Evolutionary conservation across 371 early-diverging fungal species (phyloP), one percentile per base, ranked within the genome.

Genomic region (Mycotypha africana): DNA sequence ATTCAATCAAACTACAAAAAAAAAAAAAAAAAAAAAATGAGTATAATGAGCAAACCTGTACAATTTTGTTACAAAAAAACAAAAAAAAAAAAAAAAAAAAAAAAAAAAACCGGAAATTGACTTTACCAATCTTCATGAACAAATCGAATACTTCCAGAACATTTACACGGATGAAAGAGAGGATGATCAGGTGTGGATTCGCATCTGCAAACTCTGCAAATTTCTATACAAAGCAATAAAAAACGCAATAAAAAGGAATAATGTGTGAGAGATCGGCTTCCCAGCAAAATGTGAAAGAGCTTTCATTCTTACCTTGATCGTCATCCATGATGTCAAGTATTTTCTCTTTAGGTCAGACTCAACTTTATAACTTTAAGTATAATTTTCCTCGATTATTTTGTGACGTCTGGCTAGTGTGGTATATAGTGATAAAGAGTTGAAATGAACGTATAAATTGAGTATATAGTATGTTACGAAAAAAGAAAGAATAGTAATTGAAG

Each of bases 141-240:
- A 67, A 70, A 84, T 49, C 71, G 71, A 67, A 88, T 88, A 51
- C 80, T 79, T 10, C 89, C 89, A 5, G 86, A 76, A 65, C 89
- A 88, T 52, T 79, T 79, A 62, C 89, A 88, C 5, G 89, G 89
- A 48, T 81, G 71, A 56, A 77, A 87, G 34, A 88, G 72, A 26
- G 84, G 88, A 45, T 82, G 74, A 12, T 77, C 76, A 14, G 62
- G 52, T 12, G 84, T 79, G 30, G 70, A 76, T 35, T 79, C 78
- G 41, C 71, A 60, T 37, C 89, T 84, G 49, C 89, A 88, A 37
- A 88, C 88, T 37, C 89, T 76, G 64, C 89, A 88, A 35, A 87
- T 78, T 42, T 74, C 66, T 45, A 52, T 22, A 14, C 6, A 23
- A 12, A n/a, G 12, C 17, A 31, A 38, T 38, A 30, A 5, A 2